Base-by-base conservation (phyloP, 2,329 filamentous ascomycete genomes). In the Colletotrichum lini region DNA sequence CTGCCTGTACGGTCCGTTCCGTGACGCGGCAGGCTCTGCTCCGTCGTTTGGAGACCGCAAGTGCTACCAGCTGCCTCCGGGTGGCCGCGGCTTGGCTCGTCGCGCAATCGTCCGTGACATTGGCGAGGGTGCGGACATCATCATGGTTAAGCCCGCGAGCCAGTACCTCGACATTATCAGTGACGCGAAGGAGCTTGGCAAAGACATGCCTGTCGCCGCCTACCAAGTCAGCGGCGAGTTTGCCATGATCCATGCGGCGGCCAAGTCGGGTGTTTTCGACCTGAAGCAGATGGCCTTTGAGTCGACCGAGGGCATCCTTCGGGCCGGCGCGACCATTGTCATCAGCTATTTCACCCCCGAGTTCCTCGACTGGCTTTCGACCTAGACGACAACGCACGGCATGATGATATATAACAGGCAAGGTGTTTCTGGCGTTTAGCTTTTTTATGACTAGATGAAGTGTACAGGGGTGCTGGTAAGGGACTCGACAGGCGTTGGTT, bases 171-270 rank as follows among this genome's bases (percentile, higher is more conserved):
- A 99, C 82, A 98, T 99, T 77, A 98, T 99, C 81, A 94, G 94
- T 75, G 96, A 99, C 79, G 96, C 96, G 64, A 98, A 98, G 86
- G 95, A 98, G 65, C 89, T 98, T 65, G 96, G 94, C 70, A 93
- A 92, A 79, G 95, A 98, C 81, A 88, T 98, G 81, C 96, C 96
- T 2, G 89, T 99, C 45, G 96, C 96, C 1, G 96, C 96, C 26
- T 99, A 99, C 82, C 96, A 99, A 81, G 96, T 99, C 70, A 96
- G 93, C 77, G 96, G 96, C 76, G 96, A 99, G 84, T 99, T 92
- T 79, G 95, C 96, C 74, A 98, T 98, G 96, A 96, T 99, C 63
- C 94, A 98, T 79, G 96, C 96, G 0, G 96, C 90, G 23, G 96
- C 96, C 59, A 97, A 98, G 81, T 96, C 96, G 1, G 96, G 96